These are phyloP conservation scores for Luffa acutangula DNA, from an alignment of 306 rosid species.

Conservation along the genomic window DNA sequence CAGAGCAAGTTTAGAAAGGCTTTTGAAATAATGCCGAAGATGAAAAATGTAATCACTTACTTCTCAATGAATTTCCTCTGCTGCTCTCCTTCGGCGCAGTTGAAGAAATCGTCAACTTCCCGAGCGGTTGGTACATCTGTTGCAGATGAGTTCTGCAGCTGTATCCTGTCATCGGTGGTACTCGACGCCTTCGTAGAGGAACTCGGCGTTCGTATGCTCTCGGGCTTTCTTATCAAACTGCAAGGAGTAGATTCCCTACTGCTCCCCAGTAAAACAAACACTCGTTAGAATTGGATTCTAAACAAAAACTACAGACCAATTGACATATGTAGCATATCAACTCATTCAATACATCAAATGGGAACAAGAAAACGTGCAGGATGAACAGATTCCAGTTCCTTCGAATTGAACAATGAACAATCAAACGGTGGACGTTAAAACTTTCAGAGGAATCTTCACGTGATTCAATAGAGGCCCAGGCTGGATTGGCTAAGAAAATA, in stretches of 20 bases:
- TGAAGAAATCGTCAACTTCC: slow-evolving; percentile 85
- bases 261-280: slow-evolving; percentile 18
- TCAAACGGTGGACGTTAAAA: neutral
- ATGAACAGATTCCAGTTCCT: slow-evolving; percentile 4
- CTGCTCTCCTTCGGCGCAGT: slow-evolving; percentile 57
- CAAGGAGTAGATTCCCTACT: slow-evolving; percentile 93
- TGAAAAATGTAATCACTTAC: slow-evolving; percentile 22
- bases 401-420: neutral
- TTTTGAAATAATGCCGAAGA: neutral
- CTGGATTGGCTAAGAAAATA: neutral
- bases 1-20: neutral
- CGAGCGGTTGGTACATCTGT: slow-evolving; percentile 58
- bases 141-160: slow-evolving; percentile 34
- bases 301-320: neutral
- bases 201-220: slow-evolving; percentile 56
- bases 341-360: neutral
- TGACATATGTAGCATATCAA: neutral
- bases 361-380: neutral
- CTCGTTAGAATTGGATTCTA: neutral
- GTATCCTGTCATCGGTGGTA: slow-evolving; percentile 33
- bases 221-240: slow-evolving; percentile 72
- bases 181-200: slow-evolving; percentile 66
- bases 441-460: slow-evolving; percentile 5
- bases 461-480: slow-evolving; percentile 6
- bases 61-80: slow-evolving; percentile 67